phyloP scores from a whole-genome alignment of 169 alveolate species.

The Cryptosporidium sp. region DNA sequence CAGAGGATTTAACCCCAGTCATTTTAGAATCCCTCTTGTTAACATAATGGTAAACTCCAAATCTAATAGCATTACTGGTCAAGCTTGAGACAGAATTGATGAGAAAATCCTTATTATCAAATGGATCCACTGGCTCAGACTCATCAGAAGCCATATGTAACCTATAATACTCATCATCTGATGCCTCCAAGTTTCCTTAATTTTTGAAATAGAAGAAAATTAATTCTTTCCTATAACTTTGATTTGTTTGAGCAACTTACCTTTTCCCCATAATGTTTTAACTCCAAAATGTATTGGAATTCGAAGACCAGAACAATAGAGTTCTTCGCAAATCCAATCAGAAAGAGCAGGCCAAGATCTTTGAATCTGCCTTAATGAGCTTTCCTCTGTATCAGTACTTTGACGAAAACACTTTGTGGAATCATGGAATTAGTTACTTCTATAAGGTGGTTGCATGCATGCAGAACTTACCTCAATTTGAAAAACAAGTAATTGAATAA shows the following conservation, averaged over 20 bases:
- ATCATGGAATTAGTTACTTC: background rate
- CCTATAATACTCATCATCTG: conserved; percentile 50
- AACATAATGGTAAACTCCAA: conserved; percentile 44
- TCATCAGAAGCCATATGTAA: conserved; percentile 59
- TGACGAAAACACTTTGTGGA: conserved; percentile 6
- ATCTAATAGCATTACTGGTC: conserved; percentile 38
- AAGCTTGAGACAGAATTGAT: conserved; percentile 24
- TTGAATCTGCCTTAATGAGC: conserved; percentile 23
- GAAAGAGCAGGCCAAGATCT: conserved; percentile 71
- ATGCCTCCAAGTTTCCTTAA: conserved; percentile 57
- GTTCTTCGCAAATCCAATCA: conserved; percentile 73
- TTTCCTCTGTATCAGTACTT: background rate
- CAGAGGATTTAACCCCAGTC: too few relatives aligned
- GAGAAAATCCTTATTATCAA: conserved; percentile 36
- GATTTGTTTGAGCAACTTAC: conserved; percentile 8
- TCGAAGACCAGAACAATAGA: conserved; percentile 69
- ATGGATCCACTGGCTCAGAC: conserved; percentile 72
- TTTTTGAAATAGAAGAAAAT: background rate
- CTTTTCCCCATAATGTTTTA: conserved; percentile 56
- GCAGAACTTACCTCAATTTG: conserved; percentile 1
- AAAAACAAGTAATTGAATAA: conserved; percentile 2
- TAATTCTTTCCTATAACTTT: background rate
- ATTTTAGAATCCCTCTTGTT: background rate
- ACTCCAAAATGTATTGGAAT: conserved; percentile 6
- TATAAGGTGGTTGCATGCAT: background rate